Evolutionary conservation across 805 yeast genomes (phyloP).

Genomic region (Wickerhamia fluorescens): DNA sequence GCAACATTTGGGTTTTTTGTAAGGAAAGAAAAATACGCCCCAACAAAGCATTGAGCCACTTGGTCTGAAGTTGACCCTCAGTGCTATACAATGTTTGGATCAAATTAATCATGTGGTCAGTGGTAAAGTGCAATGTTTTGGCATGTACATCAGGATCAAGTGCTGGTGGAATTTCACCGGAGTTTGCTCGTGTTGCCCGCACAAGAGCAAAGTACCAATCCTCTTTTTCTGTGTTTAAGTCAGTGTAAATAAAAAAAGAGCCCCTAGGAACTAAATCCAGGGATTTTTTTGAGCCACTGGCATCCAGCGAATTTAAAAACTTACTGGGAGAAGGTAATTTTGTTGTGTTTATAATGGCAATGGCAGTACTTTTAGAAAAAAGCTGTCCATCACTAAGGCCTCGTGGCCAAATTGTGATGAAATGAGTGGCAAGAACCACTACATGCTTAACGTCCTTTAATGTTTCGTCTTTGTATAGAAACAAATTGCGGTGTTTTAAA

Average conservation of each 20-base stretch:
- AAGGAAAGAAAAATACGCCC: constrained; percentile 78
- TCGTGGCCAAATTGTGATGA: constrained; percentile 84
- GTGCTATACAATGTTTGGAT: constrained; percentile 75
- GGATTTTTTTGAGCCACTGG: no score
- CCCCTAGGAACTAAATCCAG: constrained; percentile 28
- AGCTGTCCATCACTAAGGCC: constrained; percentile 64
- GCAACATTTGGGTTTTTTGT: constrained; percentile 64
- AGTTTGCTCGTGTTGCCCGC: constrained; percentile 46
- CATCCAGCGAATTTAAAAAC: no score
- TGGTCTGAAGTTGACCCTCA: constrained; percentile 74
- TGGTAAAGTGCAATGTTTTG: constrained; percentile 61
- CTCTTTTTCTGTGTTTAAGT: constrained; percentile 76
- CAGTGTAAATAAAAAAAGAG: constrained; percentile 60
- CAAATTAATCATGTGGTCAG: constrained; percentile 63
- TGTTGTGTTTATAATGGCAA: constrained; percentile 50
- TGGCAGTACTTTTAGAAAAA: constrained; percentile 73
- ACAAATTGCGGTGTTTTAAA: constrained; percentile 80
- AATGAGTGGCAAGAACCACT: constrained; percentile 61
- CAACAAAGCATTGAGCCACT: constrained; percentile 84
- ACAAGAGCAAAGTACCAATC: constrained; percentile 87
- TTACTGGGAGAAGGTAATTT: constrained; percentile 1
- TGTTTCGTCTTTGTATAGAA: constrained; percentile 69
- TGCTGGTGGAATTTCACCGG: constrained; percentile 3
- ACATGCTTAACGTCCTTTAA: constrained; percentile 68
- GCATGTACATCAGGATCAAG: constrained; percentile 57